These are phyloP conservation scores for Apophysomyces elegans DNA, from an alignment of 371 early-diverging fungal species.

Conservation along the genomic window DNA sequence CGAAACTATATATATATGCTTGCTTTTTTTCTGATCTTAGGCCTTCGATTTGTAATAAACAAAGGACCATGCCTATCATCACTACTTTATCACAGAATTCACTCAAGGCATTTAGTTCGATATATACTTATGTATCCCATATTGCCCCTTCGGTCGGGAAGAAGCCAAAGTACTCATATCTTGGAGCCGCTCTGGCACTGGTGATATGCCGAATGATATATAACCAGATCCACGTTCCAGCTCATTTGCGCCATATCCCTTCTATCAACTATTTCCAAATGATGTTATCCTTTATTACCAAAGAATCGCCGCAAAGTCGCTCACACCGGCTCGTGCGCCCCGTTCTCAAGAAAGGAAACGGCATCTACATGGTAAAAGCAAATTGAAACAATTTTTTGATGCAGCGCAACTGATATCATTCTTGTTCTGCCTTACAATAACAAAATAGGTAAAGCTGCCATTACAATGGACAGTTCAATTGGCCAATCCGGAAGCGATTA, in stretches of 20 bases:
- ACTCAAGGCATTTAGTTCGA: not conserved
- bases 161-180: slow-evolving; percentile 1
- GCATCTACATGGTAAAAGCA: slow-evolving; percentile 14
- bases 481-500: slow-evolving; percentile 34
- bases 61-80: not conserved
- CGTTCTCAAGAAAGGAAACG: slow-evolving; percentile 13
- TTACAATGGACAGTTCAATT: slow-evolving; percentile 36
- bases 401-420: not conserved
- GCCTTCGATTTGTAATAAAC: not conserved
- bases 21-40: not conserved
- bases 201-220: not conserved
- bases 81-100: not conserved
- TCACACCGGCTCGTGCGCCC: slow-evolving; percentile 17
- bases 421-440: not conserved
- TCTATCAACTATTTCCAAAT: slow-evolving; percentile 10
- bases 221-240: slow-evolving; percentile 10
- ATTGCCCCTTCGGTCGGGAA: not conserved
- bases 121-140: not conserved
- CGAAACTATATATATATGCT: not conserved
- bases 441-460: slow-evolving; percentile 25
- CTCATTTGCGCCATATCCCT: slow-evolving; percentile 18
- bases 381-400: not conserved
- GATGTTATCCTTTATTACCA: not conserved
- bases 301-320: slow-evolving; percentile 13
- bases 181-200: not conserved